Evolutionary conservation across 805 yeast genomes (phyloP), one percentile per base, ranked within the genome.

Genomic region (Pichia deserticola): DNA sequence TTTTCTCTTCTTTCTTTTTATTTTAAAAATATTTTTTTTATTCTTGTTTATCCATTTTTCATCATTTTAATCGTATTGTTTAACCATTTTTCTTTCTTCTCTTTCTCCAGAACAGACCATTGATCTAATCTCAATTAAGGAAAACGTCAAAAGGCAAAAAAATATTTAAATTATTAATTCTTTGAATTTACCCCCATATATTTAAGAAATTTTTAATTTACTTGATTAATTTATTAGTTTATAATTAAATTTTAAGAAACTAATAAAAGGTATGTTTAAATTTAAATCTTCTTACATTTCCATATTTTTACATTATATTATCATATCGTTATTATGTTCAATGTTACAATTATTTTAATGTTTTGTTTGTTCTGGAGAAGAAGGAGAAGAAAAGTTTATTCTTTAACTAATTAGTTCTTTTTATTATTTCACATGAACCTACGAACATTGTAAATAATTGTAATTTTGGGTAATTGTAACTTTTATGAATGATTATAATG

Each of bases 51-150:
- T 15, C 30, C 28, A 30, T 40, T 46, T 47, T 20, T 35, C 13
- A 25, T 13, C 29, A n/a, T 49, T 37, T 51, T 47, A 46, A 40
- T 25, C 4, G 13, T 36, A 7, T 5, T 27, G 4, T 38, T 25
- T 7, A 38, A 40, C 50, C 32, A 20, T 51, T 44, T 35, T 52
- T 34, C 30, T 39, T 44, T 42, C 42, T 48, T 49, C 49, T 52
- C 55, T 49, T 56, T 55, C 60, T 59, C 56, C 52, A 51, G 54
- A 46, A 52, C 52, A 52, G 52, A 49, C 54, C 28, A 28, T 51
- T 50, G 47, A 45, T 49, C 54, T 41, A 42, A 43, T 45, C 51
- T 49, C 49, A 45, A 33, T 28, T 33, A 45, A 51, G 44, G 37
- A 42, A 43, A 39, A 39, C 11, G 10, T 29, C 10, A 15, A 15